phyloP scores from a whole-genome alignment of 768 basidiomycete species.

The Mycena latifolia region DNA sequence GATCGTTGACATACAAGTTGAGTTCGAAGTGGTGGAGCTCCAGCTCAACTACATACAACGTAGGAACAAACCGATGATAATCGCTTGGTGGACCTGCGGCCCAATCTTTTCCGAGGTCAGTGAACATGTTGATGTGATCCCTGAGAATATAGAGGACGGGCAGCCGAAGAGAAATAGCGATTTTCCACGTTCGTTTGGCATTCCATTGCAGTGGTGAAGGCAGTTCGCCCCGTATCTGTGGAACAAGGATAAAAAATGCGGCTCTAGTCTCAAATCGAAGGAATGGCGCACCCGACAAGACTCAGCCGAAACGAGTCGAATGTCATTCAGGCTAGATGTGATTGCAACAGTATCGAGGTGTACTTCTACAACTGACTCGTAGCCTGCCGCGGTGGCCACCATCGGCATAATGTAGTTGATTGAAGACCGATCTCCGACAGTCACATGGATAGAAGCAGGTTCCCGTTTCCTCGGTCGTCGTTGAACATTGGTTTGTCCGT shows the following conservation, averaged over 20 bases:
- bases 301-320: conserved; percentile 80
- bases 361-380: conserved; percentile 82
- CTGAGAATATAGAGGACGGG: conserved; percentile 85
- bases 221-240: conserved; percentile 76
- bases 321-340: conserved; percentile 91
- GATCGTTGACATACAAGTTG: conserved; percentile 91
- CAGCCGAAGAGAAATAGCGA: conserved; percentile 77
- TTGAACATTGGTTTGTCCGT: conserved; percentile 65
- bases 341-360: conserved; percentile 85
- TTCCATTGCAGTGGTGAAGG: conserved; percentile 91
- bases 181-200: conserved; percentile 80
- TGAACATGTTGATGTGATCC: conserved; percentile 95
- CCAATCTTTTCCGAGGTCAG: conserved; percentile 96
- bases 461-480: conserved; percentile 69
- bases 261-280: background rate
- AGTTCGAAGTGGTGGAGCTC: conserved; percentile 82
- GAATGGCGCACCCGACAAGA: conserved; percentile 74
- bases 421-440: conserved; percentile 84
- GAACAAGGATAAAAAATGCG: background rate
- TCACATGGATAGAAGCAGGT: conserved; percentile 78
- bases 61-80: conserved; percentile 88
- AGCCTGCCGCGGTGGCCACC: conserved; percentile 79
- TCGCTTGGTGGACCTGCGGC: conserved; percentile 83
- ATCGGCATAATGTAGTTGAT: conserved; percentile 90
- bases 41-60: conserved; percentile 77